Base-by-base conservation (phyloP, 305 asterid genomes). In the Fraxinus nigra region DNA sequence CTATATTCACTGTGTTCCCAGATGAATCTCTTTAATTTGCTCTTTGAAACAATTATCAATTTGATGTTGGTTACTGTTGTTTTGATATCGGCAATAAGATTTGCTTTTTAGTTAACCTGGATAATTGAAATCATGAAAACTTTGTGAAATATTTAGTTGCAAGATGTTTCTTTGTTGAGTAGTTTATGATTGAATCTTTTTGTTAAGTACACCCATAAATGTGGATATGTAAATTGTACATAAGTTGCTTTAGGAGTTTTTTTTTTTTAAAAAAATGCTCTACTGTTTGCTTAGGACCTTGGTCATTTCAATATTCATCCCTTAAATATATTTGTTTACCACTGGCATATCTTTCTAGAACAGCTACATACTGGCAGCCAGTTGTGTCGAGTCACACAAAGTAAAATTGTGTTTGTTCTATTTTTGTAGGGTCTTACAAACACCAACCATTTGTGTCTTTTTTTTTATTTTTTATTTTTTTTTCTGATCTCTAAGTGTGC, bases 401-500 rank as follows among this genome's bases (percentile, higher is more conserved):
- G 26, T 22, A 63, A 4, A 10, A 32, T 30, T 76, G 72, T 26
- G 24, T 48, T 38, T 74, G 74, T 72, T 65, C 26, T 69, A 28
- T 26, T 80, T n/a, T 61, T 35, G 7, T 51, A 14, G 40, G 13
- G 59, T 63, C 35, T 28, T 46, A 28, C 22, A 46, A 76, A 72
- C 77, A 84, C 26, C 75, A 81, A 69, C 83, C 54, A 70, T 67
- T 75, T 48, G 75, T 76, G 22, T 76, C 35, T n/a, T 59, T 11
- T 80, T 72, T 33, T 75, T 67, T 76, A 33, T n/a, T 59, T 11
- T 80, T 72, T 33, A 72, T 67, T n/a, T 59, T 11, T 80, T 72
- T 75, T 75, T 51, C 76, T 33, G 37, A 67, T 67, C 74, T 67
- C 37, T 67, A 67, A 5, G 20, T 67, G 3, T 67, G 37, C 10